These are phyloP conservation scores for Hypericum androsaemum DNA, from an alignment of 345 rosid species.

Conservation along the genomic window DNA sequence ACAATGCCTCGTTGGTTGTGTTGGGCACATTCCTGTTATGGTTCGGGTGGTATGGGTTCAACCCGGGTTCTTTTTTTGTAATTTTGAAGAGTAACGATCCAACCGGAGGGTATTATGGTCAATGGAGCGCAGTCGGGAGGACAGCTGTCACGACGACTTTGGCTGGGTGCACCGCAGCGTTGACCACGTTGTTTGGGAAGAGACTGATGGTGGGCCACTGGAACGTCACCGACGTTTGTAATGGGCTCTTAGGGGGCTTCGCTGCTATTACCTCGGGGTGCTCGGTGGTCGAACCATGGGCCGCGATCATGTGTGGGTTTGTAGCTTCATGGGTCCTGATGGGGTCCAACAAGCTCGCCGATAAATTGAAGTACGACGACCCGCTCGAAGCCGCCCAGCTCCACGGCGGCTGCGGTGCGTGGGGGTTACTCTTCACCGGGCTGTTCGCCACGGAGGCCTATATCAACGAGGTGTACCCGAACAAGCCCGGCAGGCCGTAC, in stretches of 20 bases:
- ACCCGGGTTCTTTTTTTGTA: not conserved
- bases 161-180: conserved; percentile 2
- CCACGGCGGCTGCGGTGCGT: conserved; percentile 4
- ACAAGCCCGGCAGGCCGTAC: not conserved
- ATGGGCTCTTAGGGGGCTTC: not conserved
- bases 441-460: not conserved
- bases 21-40: not conserved
- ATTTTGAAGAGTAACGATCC: not conserved
- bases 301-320: conserved; percentile 1
- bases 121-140: conserved; percentile 1
- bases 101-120: not conserved
- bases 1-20: conserved; percentile 2
- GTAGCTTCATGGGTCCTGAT: conserved; percentile 3
- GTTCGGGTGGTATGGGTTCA: conserved; percentile 5
- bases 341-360: conserved; percentile 3
- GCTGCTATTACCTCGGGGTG: conserved; percentile 4
- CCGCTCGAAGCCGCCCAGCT: conserved; percentile 3
- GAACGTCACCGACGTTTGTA: conserved; percentile 1
- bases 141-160: conserved; percentile 7
- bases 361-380: conserved; percentile 1
- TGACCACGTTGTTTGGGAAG: conserved; percentile 1
- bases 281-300: conserved; percentile 6
- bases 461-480: conserved; percentile 1
- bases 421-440: conserved; percentile 5
- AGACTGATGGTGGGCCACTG: conserved; percentile 2